These are phyloP conservation scores for Metschnikowia vanudenii DNA, from an alignment of 805 yeast species.

Conservation along the genomic window DNA sequence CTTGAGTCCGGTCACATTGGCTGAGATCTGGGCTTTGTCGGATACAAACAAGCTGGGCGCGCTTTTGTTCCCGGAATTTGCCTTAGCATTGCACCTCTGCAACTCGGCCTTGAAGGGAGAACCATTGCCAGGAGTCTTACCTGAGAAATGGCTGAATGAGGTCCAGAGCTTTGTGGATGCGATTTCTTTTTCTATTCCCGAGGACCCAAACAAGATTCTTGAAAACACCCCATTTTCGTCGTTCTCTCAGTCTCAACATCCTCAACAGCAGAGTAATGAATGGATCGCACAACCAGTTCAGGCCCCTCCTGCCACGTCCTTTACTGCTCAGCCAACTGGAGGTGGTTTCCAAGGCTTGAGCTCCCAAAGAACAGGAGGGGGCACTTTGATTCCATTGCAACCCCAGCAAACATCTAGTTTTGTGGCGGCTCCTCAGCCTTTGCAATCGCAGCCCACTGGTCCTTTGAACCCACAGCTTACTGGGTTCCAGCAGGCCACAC, in stretches of 20 bases:
- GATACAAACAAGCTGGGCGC: slow-evolving; percentile 86
- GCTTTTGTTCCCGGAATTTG: slow-evolving; percentile 90
- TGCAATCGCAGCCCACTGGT: slow-evolving; percentile 38
- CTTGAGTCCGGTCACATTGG: slow-evolving; percentile 68
- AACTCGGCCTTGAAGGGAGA: slow-evolving; percentile 76
- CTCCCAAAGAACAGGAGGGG: slow-evolving; percentile 46
- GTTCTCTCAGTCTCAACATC: slow-evolving; percentile 16
- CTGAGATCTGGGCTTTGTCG: slow-evolving; percentile 87
- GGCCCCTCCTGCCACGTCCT: slow-evolving; percentile 21
- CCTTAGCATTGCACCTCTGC: slow-evolving; percentile 85
- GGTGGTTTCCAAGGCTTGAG: slow-evolving; percentile 22
- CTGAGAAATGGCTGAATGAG: slow-evolving; percentile 72
- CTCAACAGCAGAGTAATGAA: slow-evolving; percentile 17
- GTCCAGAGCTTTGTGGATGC: slow-evolving; percentile 88
- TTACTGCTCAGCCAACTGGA: slow-evolving; percentile 43
- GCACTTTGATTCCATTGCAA: slow-evolving; percentile 46
- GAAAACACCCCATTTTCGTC: slow-evolving; percentile 46
- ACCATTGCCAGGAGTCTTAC: slow-evolving; percentile 68
- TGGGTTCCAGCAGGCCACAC: slow-evolving; percentile 14
- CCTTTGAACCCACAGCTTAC: slow-evolving; percentile 27
- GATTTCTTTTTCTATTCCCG: slow-evolving; percentile 76
- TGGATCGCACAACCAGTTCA: slow-evolving; percentile 17
- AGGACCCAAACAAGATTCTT: slow-evolving; percentile 42
- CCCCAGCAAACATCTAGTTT: slow-evolving; percentile 73
- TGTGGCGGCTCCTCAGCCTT: slow-evolving; percentile 35